phyloP scores from a whole-genome alignment of 345 rosid species.

The Linum lewisii region DNA sequence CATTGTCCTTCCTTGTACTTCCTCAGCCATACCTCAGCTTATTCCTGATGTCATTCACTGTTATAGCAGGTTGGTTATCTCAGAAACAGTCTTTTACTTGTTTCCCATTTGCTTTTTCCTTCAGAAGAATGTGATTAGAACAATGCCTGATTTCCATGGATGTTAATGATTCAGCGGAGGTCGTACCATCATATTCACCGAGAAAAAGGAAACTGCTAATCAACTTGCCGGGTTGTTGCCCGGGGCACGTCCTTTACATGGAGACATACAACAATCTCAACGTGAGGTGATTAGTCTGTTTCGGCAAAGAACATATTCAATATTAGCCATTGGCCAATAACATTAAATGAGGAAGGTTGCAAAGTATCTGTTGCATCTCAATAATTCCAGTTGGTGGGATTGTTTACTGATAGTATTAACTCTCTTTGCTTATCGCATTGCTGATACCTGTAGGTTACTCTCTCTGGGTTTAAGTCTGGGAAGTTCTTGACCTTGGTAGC shows the following conservation, averaged over 20 bases:
- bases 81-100: neutral
- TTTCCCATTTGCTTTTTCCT: neutral
- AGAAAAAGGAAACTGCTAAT: constrained; percentile 80
- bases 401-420: neutral
- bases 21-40: constrained; percentile 60
- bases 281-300: constrained; percentile 55
- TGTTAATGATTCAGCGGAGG: constrained; percentile 61
- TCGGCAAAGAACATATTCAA: neutral
- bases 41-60: constrained; percentile 90
- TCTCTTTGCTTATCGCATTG: constrained; percentile 2
- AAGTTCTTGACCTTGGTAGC: constrained; percentile 87
- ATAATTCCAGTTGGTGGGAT: no score
- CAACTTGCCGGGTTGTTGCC: constrained; percentile 77
- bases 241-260: constrained; percentile 86
- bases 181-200: constrained; percentile 81
- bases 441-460: constrained; percentile 53
- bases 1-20: constrained; percentile 68
- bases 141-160: neutral
- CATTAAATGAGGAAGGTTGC: no score
- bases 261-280: constrained; percentile 86
- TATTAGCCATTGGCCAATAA: neutral
- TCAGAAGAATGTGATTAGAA: no score
- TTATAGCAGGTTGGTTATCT: constrained; percentile 64
- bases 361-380: no score
- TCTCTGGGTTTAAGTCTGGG: constrained; percentile 82